These are phyloP conservation scores for Chromosphaera perkinsii DNA, from an alignment of 208 protist genomes.

Conservation along the genomic window DNA sequence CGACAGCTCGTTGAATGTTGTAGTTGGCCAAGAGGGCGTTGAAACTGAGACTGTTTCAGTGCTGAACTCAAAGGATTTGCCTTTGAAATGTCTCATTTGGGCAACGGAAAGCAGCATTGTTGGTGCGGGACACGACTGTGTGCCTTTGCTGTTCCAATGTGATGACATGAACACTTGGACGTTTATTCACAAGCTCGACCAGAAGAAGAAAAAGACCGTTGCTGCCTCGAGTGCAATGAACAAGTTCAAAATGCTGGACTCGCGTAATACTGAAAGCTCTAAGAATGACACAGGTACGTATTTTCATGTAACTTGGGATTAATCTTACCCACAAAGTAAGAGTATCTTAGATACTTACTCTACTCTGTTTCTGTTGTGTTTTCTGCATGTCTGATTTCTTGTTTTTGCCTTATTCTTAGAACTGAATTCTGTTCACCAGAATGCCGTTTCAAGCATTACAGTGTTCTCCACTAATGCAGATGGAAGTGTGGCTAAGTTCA, in stretches of 20 bases:
- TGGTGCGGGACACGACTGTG: constrained; percentile 59
- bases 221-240: constrained; percentile 33
- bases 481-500: not conserved
- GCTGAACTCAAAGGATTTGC: constrained; percentile 37
- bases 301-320: too few species aligned
- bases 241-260: constrained; percentile 57
- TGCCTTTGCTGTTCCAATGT: constrained; percentile 19
- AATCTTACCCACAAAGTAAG: too few species aligned
- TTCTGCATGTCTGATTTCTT: too few species aligned
- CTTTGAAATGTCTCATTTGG: constrained; percentile 46
- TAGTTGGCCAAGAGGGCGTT: constrained; percentile 27
- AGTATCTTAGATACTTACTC: too few species aligned
- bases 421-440: constrained; percentile 4
- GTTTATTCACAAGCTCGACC: constrained; percentile 37
- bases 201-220: constrained; percentile 6
- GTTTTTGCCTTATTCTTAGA: too few species aligned
- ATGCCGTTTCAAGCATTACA: constrained; percentile 1
- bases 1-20: constrained; percentile 50
- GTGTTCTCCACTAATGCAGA: not conserved
- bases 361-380: too few species aligned
- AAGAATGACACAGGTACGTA: too few species aligned
- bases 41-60: constrained; percentile 32
- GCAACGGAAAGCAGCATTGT: constrained; percentile 42
- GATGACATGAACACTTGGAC: not conserved
- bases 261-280: too few species aligned